A percentile compares a stretch with the other conserved stretches of the same genome.
phyloP scores from a whole-genome alignment of 1,139 yeast species.

The Debaryomycetaceae sp. region DNA sequence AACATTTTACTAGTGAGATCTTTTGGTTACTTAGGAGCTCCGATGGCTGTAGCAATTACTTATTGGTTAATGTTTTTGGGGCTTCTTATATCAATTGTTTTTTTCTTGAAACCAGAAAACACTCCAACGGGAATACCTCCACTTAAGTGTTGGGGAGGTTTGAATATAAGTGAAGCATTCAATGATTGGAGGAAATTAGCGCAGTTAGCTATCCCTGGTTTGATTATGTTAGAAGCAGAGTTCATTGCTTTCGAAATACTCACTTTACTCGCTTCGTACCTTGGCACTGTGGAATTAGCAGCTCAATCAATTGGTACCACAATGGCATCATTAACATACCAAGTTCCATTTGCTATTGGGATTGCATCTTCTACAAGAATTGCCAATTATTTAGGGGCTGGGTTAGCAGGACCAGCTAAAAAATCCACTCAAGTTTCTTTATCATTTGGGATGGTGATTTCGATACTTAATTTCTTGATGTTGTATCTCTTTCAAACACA shows the following conservation, averaged over 20 bases:
- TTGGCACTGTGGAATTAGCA: slow-evolving; percentile 54
- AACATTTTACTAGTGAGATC: slow-evolving; percentile 42
- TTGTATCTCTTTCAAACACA: slow-evolving; percentile 35
- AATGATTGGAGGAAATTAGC: slow-evolving; percentile 47
- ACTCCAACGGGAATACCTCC: slow-evolving; percentile 43
- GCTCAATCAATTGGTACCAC: slow-evolving; percentile 59
- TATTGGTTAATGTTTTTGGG: slow-evolving; percentile 57
- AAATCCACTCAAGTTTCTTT: slow-evolving; percentile 46
- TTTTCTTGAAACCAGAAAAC: slow-evolving; percentile 31
- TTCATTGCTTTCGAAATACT: slow-evolving; percentile 56
- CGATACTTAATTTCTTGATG: slow-evolving; percentile 37
- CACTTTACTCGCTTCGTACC: slow-evolving; percentile 52
- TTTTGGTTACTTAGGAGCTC: slow-evolving; percentile 53
- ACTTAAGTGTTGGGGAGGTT: slow-evolving; percentile 42
- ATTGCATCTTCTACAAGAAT: slow-evolving; percentile 59
- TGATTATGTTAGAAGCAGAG: slow-evolving; percentile 59
- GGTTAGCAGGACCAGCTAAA: slow-evolving; percentile 43
- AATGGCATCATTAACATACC: slow-evolving; percentile 50
- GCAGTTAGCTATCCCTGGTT: slow-evolving; percentile 53
- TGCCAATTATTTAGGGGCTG: slow-evolving; percentile 59
- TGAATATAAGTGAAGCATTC: slow-evolving; percentile 29
- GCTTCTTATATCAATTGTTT: slow-evolving; percentile 37
- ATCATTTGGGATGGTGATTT: slow-evolving; percentile 40
- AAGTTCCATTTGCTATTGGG: slow-evolving; percentile 58
- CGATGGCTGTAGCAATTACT: slow-evolving; percentile 54